Base-by-base conservation (phyloP, 495 filamentous ascomycete species). In the Penicillium herquei region DNA sequence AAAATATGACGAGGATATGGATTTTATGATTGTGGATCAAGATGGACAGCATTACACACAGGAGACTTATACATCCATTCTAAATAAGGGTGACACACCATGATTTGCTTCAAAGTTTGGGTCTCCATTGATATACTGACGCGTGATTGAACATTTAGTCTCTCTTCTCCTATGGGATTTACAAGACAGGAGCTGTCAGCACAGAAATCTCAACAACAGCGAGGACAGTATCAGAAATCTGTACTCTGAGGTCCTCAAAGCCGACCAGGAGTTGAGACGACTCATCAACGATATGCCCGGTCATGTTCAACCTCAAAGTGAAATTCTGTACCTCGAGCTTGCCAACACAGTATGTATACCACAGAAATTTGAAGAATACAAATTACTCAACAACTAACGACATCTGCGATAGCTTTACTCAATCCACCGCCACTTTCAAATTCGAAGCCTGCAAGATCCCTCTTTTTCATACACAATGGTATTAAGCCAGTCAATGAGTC, bases 401-500 rank as follows among this genome's bases (percentile, higher is more conserved):
- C 6, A 18, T 18, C 43, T 40, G 12, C 32, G 40, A 6, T 8
- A 56, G 58, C 53, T 61, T 41, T 53, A 49, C 16, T 56, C 41
- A 1, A 43, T 61, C 7, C 53, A 61, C 56, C 53, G 53, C 2
- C 53, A 56, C 48, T 56, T 61, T 39, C 58, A 61, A 32, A 52
- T 61, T 14, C 14, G 48, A 13, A 56, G 53, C 31, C 52, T 56
- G 35, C 49, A 44, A 34, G 48, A 61, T 32, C 58, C 53, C 11
- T 53, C 42, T 42, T 61, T 61, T 39, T 49, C 58, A 11, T 61
- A 56, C 33, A 61, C 52, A 4, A 61, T 56, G 40, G 58, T 53
- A 17, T 16, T 8, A 12, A 10, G 3, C 10, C 14, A 39, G 13
- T 10, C 2, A 2, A 2, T 6, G 7, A 13, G 7, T 9, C 7